A percentile compares a stretch with the other conserved stretches of the same genome.
Conservation (phyloP, 331 rosid species). For the Phaseolus coccineus region DNA sequence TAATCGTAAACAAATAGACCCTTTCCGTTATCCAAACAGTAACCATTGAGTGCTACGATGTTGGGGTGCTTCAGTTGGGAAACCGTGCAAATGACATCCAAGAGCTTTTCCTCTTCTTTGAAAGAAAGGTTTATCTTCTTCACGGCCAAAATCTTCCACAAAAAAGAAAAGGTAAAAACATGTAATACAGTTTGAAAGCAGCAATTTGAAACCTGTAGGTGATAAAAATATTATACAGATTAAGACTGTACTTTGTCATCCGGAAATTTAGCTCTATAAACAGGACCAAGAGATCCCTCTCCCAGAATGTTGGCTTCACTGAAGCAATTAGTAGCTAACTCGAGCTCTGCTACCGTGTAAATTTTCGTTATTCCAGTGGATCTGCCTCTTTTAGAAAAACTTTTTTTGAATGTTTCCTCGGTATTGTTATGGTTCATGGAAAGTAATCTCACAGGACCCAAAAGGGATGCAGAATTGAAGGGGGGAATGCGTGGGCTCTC, state of each 20-base stretch:
- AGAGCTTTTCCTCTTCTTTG: slow-evolving; percentile 69
- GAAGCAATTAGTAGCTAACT: slow-evolving; percentile 75
- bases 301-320: slow-evolving; percentile 67
- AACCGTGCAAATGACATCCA: slow-evolving; percentile 73
- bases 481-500: slow-evolving; percentile 35
- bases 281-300: slow-evolving; percentile 84
- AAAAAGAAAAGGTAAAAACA: neutral
- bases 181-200: slow-evolving; percentile 14
- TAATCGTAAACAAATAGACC: slow-evolving; percentile 71
- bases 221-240: slow-evolving; percentile 18
- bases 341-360: slow-evolving; percentile 73
- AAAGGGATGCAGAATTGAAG: slow-evolving; percentile 33
- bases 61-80: slow-evolving; percentile 78
- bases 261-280: slow-evolving; percentile 79
- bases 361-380: slow-evolving; percentile 41
- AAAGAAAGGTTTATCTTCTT: slow-evolving; percentile 71
- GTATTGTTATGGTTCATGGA: slow-evolving; percentile 5
- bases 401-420: slow-evolving; percentile 35
- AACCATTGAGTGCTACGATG: slow-evolving; percentile 72
- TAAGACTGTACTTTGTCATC: slow-evolving; percentile 70
- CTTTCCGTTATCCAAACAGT: slow-evolving; percentile 77
- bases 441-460: slow-evolving; percentile 42
- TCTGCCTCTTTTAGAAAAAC: slow-evolving; percentile 40
- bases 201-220: slow-evolving; percentile 6
- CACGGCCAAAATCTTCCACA: slow-evolving; percentile 66